These are phyloP conservation scores for Lomentospora prolificans DNA, from an alignment of 2,329 filamentous ascomycete species.

Conservation along the genomic window DNA sequence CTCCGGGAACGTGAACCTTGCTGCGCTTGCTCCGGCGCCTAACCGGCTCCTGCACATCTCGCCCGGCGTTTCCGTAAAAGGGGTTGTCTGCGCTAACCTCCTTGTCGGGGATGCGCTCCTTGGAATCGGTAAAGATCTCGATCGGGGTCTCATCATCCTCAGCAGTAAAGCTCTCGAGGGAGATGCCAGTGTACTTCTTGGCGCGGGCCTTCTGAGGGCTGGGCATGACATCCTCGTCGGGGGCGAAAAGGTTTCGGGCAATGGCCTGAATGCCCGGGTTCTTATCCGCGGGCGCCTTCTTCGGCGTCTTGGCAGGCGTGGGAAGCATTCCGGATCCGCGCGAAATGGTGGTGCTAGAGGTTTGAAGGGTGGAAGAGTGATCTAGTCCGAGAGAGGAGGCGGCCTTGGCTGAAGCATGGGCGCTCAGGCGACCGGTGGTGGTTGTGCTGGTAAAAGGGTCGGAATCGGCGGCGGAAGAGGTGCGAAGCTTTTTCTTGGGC, in stretches of 20 bases:
- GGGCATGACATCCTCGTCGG: slow-evolving; percentile 47
- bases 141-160: slow-evolving; percentile 52
- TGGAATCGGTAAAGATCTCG: slow-evolving; percentile 67
- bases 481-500: slow-evolving; percentile 16
- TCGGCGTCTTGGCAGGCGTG: slow-evolving; percentile 69
- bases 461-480: slow-evolving; percentile 21
- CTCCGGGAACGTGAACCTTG: slow-evolving; percentile 43
- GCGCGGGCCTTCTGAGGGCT: slow-evolving; percentile 47
- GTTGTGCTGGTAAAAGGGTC: slow-evolving; percentile 22
- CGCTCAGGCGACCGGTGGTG: slow-evolving; percentile 22
- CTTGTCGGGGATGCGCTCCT: slow-evolving; percentile 63
- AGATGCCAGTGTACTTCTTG: slow-evolving; percentile 46
- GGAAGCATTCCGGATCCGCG: slow-evolving; percentile 51
- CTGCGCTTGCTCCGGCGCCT: slow-evolving; percentile 47
- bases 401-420: slow-evolving; percentile 31
- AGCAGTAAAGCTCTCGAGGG: slow-evolving; percentile 47
- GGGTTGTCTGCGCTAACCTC: slow-evolving; percentile 62
- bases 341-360: slow-evolving; percentile 19
- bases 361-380: slow-evolving; percentile 17
- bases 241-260: slow-evolving; percentile 53
- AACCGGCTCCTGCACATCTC: slow-evolving; percentile 26
- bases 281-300: slow-evolving; percentile 47
- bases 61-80: slow-evolving; percentile 46
- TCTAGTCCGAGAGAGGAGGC: slow-evolving; percentile 30
- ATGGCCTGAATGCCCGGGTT: slow-evolving; percentile 41